phyloP scores from a whole-genome alignment of 441 rosid species.

The Hypseocharis bilobata region DNA sequence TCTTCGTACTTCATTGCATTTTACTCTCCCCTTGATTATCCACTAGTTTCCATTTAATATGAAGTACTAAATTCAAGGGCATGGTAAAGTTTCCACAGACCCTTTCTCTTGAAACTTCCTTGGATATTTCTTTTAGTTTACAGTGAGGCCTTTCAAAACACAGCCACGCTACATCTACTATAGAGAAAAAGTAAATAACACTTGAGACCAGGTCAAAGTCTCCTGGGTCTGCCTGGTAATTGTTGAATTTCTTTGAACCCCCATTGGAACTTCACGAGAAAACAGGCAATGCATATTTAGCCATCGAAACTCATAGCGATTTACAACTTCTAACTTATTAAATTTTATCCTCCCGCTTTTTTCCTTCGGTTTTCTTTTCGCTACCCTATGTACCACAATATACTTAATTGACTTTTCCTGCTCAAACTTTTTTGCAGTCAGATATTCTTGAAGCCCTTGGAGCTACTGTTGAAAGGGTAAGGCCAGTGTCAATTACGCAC shows the following conservation, averaged over 20 bases:
- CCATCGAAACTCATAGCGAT: too few relatives aligned
- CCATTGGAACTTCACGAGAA: background rate
- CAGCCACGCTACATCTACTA: background rate
- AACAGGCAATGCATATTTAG: background rate
- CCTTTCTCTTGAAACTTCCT: background rate
- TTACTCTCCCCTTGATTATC: too few relatives aligned
- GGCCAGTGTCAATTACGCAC: slow-evolving; percentile 87
- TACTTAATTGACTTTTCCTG: slow-evolving; percentile 4
- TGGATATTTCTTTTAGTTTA: background rate
- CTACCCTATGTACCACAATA: background rate
- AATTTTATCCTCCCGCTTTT: background rate
- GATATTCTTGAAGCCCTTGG: slow-evolving; percentile 89
- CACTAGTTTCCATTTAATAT: too few relatives aligned
- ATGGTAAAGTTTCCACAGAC: too few relatives aligned
- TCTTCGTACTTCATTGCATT: too few relatives aligned
- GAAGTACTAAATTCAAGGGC: background rate
- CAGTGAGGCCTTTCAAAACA: background rate
- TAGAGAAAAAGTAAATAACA: background rate
- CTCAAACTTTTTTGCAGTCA: slow-evolving; percentile 43
- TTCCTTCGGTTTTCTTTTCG: background rate
- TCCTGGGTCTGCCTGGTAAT: background rate
- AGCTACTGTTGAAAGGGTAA: slow-evolving; percentile 83
- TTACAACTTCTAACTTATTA: background rate
- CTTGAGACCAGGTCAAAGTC: too few relatives aligned
- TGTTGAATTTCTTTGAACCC: background rate